Percentiles rank a stretch among this genome's conserved stretches.
Evolutionary conservation across 1,284 basidiomycete genomes (phyloP).

Genomic region (Schizophyllum commune): DNA sequence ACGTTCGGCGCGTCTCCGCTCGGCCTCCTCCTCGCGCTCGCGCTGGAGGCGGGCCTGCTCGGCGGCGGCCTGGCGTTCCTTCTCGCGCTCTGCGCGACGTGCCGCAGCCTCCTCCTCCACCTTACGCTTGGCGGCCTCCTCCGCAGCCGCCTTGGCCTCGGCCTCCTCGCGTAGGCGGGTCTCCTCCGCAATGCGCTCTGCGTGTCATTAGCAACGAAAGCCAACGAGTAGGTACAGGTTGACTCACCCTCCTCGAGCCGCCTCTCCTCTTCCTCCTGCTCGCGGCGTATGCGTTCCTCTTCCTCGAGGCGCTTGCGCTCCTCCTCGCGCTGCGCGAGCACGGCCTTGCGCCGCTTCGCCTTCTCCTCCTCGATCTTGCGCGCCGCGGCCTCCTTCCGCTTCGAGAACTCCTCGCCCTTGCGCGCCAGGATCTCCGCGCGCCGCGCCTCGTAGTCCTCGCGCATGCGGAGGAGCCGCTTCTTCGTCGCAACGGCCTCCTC

Average conservation of each 20-base stretch:
- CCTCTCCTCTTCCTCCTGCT: conserved; percentile 39
- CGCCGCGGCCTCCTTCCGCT: conserved; percentile 50
- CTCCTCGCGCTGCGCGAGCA: conserved; percentile 53
- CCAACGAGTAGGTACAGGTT: conserved; percentile 1
- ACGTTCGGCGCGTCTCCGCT: conserved; percentile 37
- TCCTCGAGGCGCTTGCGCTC: conserved; percentile 40
- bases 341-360: conserved; percentile 53
- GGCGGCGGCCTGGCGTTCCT: conserved; percentile 51
- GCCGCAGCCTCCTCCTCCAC: conserved; percentile 51
- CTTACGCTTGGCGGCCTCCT: conserved; percentile 48
- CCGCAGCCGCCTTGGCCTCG: conserved; percentile 39
- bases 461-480: conserved; percentile 67
- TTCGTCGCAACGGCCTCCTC: conserved; percentile 73
- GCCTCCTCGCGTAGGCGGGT: conserved; percentile 42
- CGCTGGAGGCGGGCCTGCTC: conserved; percentile 55
- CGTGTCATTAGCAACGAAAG: conserved; percentile 5
- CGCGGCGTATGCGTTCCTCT: conserved; percentile 33
- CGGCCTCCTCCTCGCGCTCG: conserved; percentile 80
- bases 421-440: conserved; percentile 55
- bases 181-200: conserved; percentile 50
- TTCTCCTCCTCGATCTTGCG: conserved; percentile 85
- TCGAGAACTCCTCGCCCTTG: conserved; percentile 67
- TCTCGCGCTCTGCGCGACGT: conserved; percentile 55
- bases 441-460: conserved; percentile 65
- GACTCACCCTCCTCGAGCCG: conserved; percentile 45